Conservation (phyloP, 1,284 basidiomycete species). For the Baeospora myosura region DNA sequence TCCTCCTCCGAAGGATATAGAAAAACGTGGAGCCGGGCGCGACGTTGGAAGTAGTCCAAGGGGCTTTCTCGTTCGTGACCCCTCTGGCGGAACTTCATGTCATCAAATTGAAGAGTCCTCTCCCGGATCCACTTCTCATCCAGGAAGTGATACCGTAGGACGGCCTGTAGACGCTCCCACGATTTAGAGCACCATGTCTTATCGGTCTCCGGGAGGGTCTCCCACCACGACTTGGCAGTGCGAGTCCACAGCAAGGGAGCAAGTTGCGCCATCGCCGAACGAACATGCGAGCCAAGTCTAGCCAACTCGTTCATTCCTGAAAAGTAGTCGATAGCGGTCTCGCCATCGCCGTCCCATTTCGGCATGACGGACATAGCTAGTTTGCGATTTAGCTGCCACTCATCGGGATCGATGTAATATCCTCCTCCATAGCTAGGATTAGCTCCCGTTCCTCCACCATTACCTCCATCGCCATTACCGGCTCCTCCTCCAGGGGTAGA, state of each 20-base stretch:
- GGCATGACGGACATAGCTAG: conserved; percentile 6
- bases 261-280: background rate
- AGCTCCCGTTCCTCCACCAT: background rate
- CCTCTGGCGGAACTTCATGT: conserved; percentile 8
- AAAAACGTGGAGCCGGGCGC: conserved; percentile 1
- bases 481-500: background rate
- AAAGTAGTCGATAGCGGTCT: conserved; percentile 10
- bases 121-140: conserved; percentile 4
- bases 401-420: background rate
- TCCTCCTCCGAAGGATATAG: background rate
- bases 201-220: background rate
- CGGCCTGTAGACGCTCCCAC: conserved; percentile 5
- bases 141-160: conserved; percentile 5
- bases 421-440: background rate
- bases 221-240: conserved; percentile 11
- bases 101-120: conserved; percentile 7
- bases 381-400: conserved; percentile 12
- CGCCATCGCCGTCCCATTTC: conserved; percentile 8
- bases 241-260: conserved; percentile 6
- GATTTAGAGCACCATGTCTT: background rate
- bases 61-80: conserved; percentile 4
- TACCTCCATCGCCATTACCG: background rate
- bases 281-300: background rate
- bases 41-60: conserved; percentile 2
- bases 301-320: conserved; percentile 6